Conservation (phyloP, 164 flowering plant species). For the Magnolia kwangsiensis region DNA sequence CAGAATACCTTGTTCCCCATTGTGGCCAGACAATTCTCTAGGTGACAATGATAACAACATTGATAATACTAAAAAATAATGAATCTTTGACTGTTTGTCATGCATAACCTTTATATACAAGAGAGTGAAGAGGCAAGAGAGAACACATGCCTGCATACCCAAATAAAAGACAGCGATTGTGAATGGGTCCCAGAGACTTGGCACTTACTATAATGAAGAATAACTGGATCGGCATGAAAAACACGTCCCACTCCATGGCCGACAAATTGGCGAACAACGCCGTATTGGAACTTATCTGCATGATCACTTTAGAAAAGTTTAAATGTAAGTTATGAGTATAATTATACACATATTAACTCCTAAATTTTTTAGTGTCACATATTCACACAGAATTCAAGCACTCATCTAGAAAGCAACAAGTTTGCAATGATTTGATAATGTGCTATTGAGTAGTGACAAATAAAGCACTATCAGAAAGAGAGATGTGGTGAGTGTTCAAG, state of each 20-base stretch:
- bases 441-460: background rate
- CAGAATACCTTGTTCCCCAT: no score
- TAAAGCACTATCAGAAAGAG: background rate
- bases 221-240: constrained; percentile 90
- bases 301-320: constrained; percentile 49
- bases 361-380: background rate
- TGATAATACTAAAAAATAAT: no score
- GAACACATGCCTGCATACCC: background rate
- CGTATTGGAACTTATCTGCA: constrained; percentile 83
- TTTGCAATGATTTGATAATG: background rate
- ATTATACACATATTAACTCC: background rate
- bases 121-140: background rate
- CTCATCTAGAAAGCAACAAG: background rate
- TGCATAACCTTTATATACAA: no score
- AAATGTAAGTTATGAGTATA: background rate
- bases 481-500: background rate
- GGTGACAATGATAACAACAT: no score
- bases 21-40: no score
- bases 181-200: background rate
- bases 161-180: background rate
- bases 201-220: constrained; percentile 72
- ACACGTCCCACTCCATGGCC: constrained; percentile 97
- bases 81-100: no score
- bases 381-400: background rate
- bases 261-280: constrained; percentile 90